phyloP scores from a whole-genome alignment of 495 filamentous ascomycete genomes.

The Talaromyces thailandensis region DNA sequence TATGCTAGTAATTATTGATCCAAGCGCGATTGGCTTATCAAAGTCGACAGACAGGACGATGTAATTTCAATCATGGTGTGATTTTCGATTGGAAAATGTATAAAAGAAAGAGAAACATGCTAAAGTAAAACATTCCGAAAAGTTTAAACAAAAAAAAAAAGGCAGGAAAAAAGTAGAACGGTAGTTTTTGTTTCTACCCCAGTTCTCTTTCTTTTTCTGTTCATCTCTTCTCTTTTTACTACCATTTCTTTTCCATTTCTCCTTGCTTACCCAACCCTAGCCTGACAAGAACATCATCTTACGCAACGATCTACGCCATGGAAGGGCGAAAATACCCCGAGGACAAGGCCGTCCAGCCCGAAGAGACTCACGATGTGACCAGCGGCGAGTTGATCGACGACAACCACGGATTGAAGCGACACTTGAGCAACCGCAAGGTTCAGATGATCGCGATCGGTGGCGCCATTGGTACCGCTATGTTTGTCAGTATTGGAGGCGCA shows the following conservation, averaged over 20 bases:
- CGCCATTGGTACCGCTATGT: slow-evolving; percentile 58
- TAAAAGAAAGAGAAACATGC: neutral
- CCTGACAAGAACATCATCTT: neutral
- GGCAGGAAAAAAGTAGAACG: neutral
- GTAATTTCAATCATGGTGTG: neutral
- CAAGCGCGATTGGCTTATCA: slow-evolving; percentile 9
- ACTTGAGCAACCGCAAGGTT: slow-evolving; percentile 37
- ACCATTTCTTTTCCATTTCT: neutral
- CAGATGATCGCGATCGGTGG: slow-evolving; percentile 58
- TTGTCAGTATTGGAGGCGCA: slow-evolving; percentile 44
- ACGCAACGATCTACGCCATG: neutral
- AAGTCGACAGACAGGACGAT: neutral
- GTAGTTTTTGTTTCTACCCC: neutral
- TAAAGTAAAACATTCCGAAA: neutral
- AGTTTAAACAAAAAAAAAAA: neutral
- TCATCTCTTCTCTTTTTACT: neutral
- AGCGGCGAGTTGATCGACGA: slow-evolving; percentile 7
- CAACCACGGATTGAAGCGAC: slow-evolving; percentile 15
- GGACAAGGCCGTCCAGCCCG: neutral
- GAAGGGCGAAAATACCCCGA: neutral
- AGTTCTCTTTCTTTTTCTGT: neutral
- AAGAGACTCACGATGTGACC: neutral
- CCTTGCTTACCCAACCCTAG: neutral
- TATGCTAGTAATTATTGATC: neutral
- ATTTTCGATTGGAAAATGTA: neutral